Conservation (phyloP, 176 grass and related monocot species). For the Zoysia pacifica region DNA sequence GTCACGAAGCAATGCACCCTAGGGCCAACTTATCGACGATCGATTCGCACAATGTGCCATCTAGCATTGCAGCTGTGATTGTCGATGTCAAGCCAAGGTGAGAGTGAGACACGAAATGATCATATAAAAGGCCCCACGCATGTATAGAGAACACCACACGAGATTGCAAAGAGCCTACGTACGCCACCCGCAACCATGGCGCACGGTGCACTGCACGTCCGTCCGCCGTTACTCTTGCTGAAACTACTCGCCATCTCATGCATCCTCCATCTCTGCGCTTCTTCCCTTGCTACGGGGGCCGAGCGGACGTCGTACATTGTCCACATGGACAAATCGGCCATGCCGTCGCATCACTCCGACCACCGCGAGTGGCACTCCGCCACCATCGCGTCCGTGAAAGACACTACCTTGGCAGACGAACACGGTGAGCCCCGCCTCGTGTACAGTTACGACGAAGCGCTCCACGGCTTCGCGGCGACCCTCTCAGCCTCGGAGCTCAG, state of each 20-base stretch:
- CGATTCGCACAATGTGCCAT: neutral
- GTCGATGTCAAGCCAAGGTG: neutral
- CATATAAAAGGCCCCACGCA: neutral
- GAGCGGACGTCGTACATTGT: slow-evolving; percentile 33
- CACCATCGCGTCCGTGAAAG: slow-evolving; percentile 9
- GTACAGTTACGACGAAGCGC: slow-evolving; percentile 48
- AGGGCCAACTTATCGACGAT: neutral
- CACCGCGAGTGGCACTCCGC: slow-evolving; percentile 48
- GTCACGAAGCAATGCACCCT: neutral
- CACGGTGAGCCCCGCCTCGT: slow-evolving; percentile 11
- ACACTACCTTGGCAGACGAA: neutral
- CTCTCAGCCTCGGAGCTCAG: slow-evolving; percentile 34
- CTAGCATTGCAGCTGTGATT: neutral
- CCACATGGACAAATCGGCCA: slow-evolving; percentile 62
- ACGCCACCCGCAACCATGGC: slow-evolving; percentile 8
- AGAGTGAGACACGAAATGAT: neutral
- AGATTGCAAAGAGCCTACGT: neutral
- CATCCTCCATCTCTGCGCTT: neutral
- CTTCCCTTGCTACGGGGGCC: neutral
- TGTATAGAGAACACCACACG: neutral
- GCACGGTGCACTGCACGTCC: neutral
- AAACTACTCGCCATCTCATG: neutral
- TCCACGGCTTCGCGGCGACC: slow-evolving; percentile 50
- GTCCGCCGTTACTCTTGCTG: neutral
- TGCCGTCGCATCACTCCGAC: slow-evolving; percentile 24